These are phyloP conservation scores for Alternaria postmessia DNA, from an alignment of 2,329 filamentous ascomycete genomes.

Conservation along the genomic window DNA sequence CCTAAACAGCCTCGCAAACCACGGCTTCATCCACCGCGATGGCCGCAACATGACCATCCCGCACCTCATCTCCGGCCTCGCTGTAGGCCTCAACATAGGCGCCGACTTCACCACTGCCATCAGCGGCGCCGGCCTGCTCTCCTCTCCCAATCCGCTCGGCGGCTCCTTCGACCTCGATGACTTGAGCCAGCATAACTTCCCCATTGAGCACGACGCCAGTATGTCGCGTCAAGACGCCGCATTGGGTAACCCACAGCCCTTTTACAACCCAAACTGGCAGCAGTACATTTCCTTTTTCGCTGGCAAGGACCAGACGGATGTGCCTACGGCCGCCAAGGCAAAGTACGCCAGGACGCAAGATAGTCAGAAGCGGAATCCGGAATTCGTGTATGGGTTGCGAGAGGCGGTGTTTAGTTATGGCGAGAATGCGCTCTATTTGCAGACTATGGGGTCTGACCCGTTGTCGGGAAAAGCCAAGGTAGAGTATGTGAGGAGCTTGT, in stretches of 20 bases:
- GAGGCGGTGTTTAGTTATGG: conserved; percentile 26
- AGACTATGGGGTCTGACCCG: conserved; percentile 15
- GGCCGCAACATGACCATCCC: conserved; percentile 28
- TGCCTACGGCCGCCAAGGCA: conserved; percentile 18
- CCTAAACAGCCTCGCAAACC: conserved; percentile 29
- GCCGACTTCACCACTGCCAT: conserved; percentile 26
- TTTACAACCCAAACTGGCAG: conserved; percentile 17
- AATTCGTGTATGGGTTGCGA: conserved; percentile 18
- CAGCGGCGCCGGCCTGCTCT: conserved; percentile 20
- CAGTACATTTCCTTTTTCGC: conserved; percentile 25
- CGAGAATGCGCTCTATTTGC: conserved; percentile 25
- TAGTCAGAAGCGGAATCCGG: conserved; percentile 18
- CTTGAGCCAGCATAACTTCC: conserved; percentile 27
- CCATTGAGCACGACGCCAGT: conserved; percentile 32
- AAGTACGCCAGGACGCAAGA: conserved; percentile 23
- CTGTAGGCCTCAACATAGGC: conserved; percentile 27
- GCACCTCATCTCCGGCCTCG: conserved; percentile 23
- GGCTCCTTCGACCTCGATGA: conserved; percentile 30
- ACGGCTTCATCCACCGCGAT: conserved; percentile 26
- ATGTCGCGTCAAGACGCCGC: conserved; percentile 28
- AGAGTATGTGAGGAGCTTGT: conserved; percentile 20
- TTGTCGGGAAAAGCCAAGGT: conserved; percentile 18
- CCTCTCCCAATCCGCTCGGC: conserved; percentile 22
- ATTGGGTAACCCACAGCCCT: conserved; percentile 19
- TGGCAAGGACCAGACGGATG: conserved; percentile 17